Percentiles rank a stretch among this genome's conserved stretches.
Conservation (phyloP, 2,329 filamentous ascomycete species). For the Coniella vitis region DNA sequence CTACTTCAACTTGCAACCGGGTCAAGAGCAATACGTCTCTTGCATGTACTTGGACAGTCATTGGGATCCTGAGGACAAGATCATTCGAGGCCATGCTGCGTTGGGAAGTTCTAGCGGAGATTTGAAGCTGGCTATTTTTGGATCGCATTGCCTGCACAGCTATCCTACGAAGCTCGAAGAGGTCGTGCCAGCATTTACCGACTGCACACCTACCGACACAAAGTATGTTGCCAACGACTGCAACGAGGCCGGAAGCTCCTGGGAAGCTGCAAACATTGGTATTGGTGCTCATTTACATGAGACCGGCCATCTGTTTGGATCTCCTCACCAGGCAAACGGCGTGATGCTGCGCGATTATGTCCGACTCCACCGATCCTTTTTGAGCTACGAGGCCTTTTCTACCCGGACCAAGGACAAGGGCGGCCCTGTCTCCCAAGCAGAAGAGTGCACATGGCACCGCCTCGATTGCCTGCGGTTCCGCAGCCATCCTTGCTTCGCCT, state of each 20-base stretch:
- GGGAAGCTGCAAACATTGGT: slow-evolving; percentile 92
- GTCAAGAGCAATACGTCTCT: slow-evolving; percentile 84
- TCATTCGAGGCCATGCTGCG: slow-evolving; percentile 74
- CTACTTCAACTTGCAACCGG: slow-evolving; percentile 66
- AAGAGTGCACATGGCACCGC: slow-evolving; percentile 89
- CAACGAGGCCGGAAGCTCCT: slow-evolving; percentile 80
- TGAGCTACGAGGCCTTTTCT: slow-evolving; percentile 74
- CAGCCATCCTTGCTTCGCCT: slow-evolving; percentile 80
- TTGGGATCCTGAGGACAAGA: slow-evolving; percentile 68
- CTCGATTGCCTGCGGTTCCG: slow-evolving; percentile 85
- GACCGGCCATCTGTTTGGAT: slow-evolving; percentile 83
- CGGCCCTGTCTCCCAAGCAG: slow-evolving; percentile 62
- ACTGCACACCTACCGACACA: slow-evolving; percentile 84
- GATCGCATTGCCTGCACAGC: slow-evolving; percentile 84
- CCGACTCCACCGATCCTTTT: slow-evolving; percentile 75
- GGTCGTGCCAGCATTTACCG: slow-evolving; percentile 78
- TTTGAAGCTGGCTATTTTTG: slow-evolving; percentile 80
- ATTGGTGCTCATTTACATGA: slow-evolving; percentile 92
- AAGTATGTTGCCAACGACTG: slow-evolving; percentile 76
- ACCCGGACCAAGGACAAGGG: slow-evolving; percentile 82
- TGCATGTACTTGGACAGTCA: slow-evolving; percentile 81
- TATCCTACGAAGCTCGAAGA: slow-evolving; percentile 88
- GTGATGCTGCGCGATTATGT: slow-evolving; percentile 90
- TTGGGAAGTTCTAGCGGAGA: slow-evolving; percentile 69
- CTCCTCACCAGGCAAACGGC: slow-evolving; percentile 82